Percentiles rank a stretch among this genome's conserved stretches.
Conservation (phyloP, 129 eudicot genomes). For the Lonicera japonica region DNA sequence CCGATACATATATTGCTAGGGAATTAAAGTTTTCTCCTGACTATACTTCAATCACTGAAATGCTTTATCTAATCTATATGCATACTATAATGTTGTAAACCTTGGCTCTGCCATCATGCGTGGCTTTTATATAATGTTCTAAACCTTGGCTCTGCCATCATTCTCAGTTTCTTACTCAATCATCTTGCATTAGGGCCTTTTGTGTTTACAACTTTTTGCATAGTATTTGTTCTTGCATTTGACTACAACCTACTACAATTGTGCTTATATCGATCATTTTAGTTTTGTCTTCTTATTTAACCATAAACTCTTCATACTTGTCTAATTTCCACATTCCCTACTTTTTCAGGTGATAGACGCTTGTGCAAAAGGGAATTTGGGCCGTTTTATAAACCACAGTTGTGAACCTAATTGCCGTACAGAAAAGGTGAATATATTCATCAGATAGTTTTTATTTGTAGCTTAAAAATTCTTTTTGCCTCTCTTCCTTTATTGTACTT, state of each 20-base stretch:
- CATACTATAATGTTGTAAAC: too few relatives aligned
- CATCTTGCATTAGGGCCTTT: too few relatives aligned
- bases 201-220: too few relatives aligned
- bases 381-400: slow-evolving; percentile 95
- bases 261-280: not conserved
- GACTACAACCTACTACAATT: not conserved
- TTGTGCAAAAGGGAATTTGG: slow-evolving; percentile 93
- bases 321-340: not conserved
- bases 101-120: too few relatives aligned
- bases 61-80: too few relatives aligned
- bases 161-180: too few relatives aligned
- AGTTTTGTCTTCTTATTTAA: slow-evolving; percentile 3
- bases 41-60: too few relatives aligned
- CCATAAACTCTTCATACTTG: not conserved
- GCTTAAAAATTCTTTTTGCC: not conserved
- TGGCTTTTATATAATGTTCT: too few relatives aligned
- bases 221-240: not conserved
- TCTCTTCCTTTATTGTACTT: not conserved
- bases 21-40: too few relatives aligned
- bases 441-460: slow-evolving; percentile 1
- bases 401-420: slow-evolving; percentile 98
- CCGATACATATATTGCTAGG: too few relatives aligned
- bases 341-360: slow-evolving; percentile 89
- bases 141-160: too few relatives aligned
- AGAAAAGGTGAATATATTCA: slow-evolving; percentile 59